phyloP scores from a whole-genome alignment of 306 rosid genomes.

The Sesbania bispinosa region DNA sequence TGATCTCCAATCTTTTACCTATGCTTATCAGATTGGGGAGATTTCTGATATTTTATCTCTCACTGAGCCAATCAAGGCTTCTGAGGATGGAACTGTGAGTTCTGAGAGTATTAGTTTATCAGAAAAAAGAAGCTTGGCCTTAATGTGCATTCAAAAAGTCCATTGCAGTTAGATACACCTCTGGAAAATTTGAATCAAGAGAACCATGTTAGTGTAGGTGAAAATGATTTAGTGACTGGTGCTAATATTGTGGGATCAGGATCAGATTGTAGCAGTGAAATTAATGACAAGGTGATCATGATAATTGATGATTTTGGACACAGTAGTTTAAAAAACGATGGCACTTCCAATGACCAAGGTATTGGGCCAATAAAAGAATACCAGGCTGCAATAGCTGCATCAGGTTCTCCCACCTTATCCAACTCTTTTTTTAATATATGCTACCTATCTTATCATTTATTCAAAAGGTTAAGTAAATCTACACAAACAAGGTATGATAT shows the following conservation, averaged over 20 bases:
- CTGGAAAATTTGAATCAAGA: conserved; percentile 10
- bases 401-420: conserved; percentile 7
- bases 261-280: background rate
- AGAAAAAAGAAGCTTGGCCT: background rate
- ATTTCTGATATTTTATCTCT: background rate
- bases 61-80: background rate
- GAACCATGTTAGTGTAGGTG: background rate
- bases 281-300: background rate
- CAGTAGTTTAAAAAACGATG: background rate
- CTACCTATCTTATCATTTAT: background rate
- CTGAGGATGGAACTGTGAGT: background rate
- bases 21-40: background rate
- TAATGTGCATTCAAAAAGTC: background rate
- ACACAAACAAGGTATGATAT: background rate
- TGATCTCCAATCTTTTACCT: conserved; percentile 19
- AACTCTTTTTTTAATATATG: background rate
- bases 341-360: conserved; percentile 7
- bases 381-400: conserved; percentile 1
- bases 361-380: background rate
- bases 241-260: background rate
- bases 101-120: background rate
- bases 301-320: conserved; percentile 10
- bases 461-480: background rate
- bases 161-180: background rate
- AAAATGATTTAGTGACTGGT: background rate